These are phyloP conservation scores for Colletotrichum caudatum DNA, from an alignment of 2,329 filamentous ascomycete genomes.

Conservation along the genomic window DNA sequence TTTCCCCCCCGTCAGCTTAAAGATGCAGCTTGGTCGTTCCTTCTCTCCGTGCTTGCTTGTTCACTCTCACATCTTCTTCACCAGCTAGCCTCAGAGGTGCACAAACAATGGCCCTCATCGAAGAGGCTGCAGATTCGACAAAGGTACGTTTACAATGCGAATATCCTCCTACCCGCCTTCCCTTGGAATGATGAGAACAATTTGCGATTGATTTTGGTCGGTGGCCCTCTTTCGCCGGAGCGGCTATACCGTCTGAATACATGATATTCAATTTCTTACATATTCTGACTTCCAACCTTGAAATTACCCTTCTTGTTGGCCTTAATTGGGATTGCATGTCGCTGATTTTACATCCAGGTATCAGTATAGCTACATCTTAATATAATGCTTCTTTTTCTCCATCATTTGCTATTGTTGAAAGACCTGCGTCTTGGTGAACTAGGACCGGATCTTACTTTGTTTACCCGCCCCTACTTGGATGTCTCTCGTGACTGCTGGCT, in stretches of 20 bases:
- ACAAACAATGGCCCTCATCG: neutral
- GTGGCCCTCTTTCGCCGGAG: slow-evolving; percentile 92
- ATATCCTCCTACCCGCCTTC: slow-evolving; percentile 21
- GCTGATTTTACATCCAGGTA: slow-evolving; percentile 30
- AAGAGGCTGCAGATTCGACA: neutral
- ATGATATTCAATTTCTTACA: slow-evolving; percentile 98
- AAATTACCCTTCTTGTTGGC: slow-evolving; percentile 6
- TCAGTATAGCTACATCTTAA: neutral
- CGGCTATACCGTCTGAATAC: slow-evolving; percentile 79
- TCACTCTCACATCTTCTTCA: slow-evolving; percentile 1
- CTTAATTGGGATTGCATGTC: neutral
- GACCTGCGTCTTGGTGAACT: fast-evolving
- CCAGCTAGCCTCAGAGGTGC: slow-evolving; percentile 26
- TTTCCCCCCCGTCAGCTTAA: slow-evolving; percentile 22
- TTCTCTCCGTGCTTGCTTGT: neutral
- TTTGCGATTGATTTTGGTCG: slow-evolving; percentile 96
- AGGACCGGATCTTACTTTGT: neutral
- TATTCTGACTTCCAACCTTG: slow-evolving; percentile 80
- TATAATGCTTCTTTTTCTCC: neutral
- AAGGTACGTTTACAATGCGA: slow-evolving; percentile 44
- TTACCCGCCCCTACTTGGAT: neutral
- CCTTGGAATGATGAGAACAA: slow-evolving; percentile 86
- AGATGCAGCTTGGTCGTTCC: neutral
- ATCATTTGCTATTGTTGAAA: neutral
- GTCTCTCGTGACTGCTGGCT: too few relatives aligned